A percentile compares a stretch with the other conserved stretches of the same genome.
These are phyloP conservation scores for Aspergillus aculeatinus DNA, from an alignment of 2,329 filamentous ascomycete genomes.

Conservation along the genomic window DNA sequence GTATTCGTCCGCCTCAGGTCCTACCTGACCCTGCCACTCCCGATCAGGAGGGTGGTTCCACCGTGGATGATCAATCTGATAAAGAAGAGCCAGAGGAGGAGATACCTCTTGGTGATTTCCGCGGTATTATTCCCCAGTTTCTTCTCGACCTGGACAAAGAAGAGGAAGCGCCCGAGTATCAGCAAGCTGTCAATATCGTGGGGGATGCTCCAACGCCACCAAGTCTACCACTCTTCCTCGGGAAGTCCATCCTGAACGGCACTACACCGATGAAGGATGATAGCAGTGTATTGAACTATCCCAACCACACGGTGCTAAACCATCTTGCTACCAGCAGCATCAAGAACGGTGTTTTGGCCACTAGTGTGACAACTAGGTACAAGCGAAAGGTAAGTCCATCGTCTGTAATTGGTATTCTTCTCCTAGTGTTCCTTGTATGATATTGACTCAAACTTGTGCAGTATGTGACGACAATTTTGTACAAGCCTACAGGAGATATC, in stretches of 20 bases:
- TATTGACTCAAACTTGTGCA: slow-evolving; percentile 41
- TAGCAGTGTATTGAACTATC: slow-evolving; percentile 93
- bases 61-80: slow-evolving; percentile 45
- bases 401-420: background rate
- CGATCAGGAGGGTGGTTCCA: slow-evolving; percentile 30
- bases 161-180: slow-evolving; percentile 73
- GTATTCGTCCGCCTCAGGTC: slow-evolving; percentile 47
- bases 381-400: slow-evolving; percentile 67
- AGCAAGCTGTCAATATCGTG: slow-evolving; percentile 71
- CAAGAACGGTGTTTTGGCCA: slow-evolving; percentile 91
- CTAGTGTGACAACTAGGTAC: slow-evolving; percentile 95
- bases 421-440: background rate
- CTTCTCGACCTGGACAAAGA: slow-evolving; percentile 79
- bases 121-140: slow-evolving; percentile 75
- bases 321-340: slow-evolving; percentile 97
- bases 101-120: slow-evolving; percentile 62
- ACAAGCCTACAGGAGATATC: slow-evolving; percentile 71
- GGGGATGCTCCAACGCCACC: slow-evolving; percentile 81
- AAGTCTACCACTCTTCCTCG: slow-evolving; percentile 82
- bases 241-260: slow-evolving; percentile 91
- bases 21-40: slow-evolving; percentile 37
- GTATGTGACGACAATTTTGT: slow-evolving; percentile 98
- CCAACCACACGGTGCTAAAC: slow-evolving; percentile 95
- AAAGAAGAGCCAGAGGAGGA: slow-evolving; percentile 52
- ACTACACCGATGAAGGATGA: slow-evolving; percentile 94